Evolutionary conservation across 768 basidiomycete genomes (phyloP).

Genomic region (Punctularia strigosozonata): DNA sequence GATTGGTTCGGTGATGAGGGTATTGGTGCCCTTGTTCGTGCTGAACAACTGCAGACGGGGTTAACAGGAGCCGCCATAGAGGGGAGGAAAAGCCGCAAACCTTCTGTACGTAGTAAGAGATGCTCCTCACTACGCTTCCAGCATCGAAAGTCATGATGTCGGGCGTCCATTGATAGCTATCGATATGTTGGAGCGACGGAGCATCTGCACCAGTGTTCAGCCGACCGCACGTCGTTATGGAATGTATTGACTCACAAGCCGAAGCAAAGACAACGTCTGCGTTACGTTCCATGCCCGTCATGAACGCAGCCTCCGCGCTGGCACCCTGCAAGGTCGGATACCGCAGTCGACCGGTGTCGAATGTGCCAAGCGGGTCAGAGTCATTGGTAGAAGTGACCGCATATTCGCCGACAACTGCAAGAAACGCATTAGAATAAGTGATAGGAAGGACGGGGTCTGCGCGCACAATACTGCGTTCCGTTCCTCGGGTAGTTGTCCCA

Average conservation of each 20-base stretch:
- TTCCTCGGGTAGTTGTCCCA: slow-evolving; percentile 4
- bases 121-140: slow-evolving; percentile 20
- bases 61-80: not conserved
- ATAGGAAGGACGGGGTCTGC: slow-evolving; percentile 1
- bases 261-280: slow-evolving; percentile 16
- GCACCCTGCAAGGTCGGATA: slow-evolving; percentile 2
- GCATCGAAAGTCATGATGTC: slow-evolving; percentile 29
- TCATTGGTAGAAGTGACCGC: slow-evolving; percentile 23
- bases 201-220: slow-evolving; percentile 1
- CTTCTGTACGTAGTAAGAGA: slow-evolving; percentile 27
- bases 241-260: slow-evolving; percentile 5
- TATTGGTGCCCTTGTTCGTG: slow-evolving; percentile 23
- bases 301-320: slow-evolving; percentile 12
- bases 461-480: slow-evolving; percentile 5
- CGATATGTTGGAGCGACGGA: slow-evolving; percentile 22
- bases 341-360: slow-evolving; percentile 2
- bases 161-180: slow-evolving; percentile 26
- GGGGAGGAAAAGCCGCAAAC: slow-evolving; percentile 9
- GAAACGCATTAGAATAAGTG: not conserved
- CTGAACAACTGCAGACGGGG: slow-evolving; percentile 21
- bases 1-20: slow-evolving; percentile 17
- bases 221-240: not conserved
- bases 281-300: slow-evolving; percentile 14
- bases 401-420: not conserved
- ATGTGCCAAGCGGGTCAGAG: slow-evolving; percentile 16